Base-by-base conservation (phyloP, 2,329 filamentous ascomycete species). In the Colletotrichum echinochloae region DNA sequence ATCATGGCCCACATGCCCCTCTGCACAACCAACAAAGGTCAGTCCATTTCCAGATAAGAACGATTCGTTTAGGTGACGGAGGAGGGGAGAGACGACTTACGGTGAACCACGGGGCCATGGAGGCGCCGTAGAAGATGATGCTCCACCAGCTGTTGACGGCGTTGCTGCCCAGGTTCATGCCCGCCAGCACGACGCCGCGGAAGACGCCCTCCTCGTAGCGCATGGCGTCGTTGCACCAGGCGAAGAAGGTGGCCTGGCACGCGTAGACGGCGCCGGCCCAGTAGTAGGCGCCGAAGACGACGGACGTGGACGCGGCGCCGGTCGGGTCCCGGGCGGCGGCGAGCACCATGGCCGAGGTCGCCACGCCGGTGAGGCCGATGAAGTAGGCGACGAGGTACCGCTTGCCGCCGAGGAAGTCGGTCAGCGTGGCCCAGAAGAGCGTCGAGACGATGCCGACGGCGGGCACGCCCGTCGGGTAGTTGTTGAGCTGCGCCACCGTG, bases 1-100 rank as follows among this genome's bases (percentile, higher is more conserved):
- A 93, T 91, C 91, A 92, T 92, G 3, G 90, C 90, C 85, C 88
- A 92, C 90, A 92, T 91, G n/a, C 91, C 90, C 68, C 85, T 84
- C 84, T 90, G 70, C 4, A 35, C 5, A 5, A 20, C 33, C 8
- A 6, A n/a, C 46, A 18, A 49, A 49, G 30, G 51, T 74, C 46
- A 74, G 51, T 26, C 14, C 28, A 8, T 11, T 23, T 26, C 6
- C 20, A n/a, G 3, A 48, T 28, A 54, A 61, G 46, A 72, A 61
- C 5, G 1, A 69, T 14, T 11, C 23, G 12, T 49, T 26, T 16
- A 4, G 12, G 37, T 5, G 39, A 11, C 1, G 64, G 64, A 60
- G 66, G 71, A 35, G 4, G 23, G 1, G 33, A n/a, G 14, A n/a
- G 37, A 4, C 5, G 2, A 81, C 87, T 83, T 77, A 89, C 87